Evolutionary conservation across 805 yeast genomes (phyloP), one percentile per base, ranked within the genome.

Genomic region (Suhomyces vadensis): DNA sequence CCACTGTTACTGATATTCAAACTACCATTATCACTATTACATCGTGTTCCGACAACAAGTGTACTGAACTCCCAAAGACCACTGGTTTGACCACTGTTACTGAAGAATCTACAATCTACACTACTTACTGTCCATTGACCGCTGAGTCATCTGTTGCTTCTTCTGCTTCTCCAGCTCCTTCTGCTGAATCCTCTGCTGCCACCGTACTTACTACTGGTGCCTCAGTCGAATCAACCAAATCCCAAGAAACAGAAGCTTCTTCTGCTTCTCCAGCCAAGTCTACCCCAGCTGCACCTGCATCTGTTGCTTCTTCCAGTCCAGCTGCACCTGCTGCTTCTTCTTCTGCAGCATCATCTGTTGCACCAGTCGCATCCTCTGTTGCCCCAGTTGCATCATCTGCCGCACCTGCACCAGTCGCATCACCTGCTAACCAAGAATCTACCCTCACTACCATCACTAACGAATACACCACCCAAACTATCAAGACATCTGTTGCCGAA

Each of bases 31-130:
- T 64, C 37, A 65, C 70, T 43, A 56, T 63, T 43, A 64, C 73
- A 41, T 58, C 68, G 36, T 68, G 74, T 51, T 50, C 61, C 11
- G 58, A 58, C 41, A 42, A 62, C 58, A 49, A 41, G 29, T 68
- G 74, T 44, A 11, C 42, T 5, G 40, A 37, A 14, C 48, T 43
- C 8, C 45, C 55, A 20, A 42, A 31, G 14, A 63, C 70, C 50
- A 65, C 71, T 37, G 69, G 70, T 59, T 42, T 63, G 22, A 63
- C 69, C 53, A 65, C 69, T 35, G 61, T 65, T 43, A 64, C 69
- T 44, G 58, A 58, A 39, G 50, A 55, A 33, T 53, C 53, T 38
- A 61, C 67, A 31, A 46, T 47, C 14, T 62, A 60, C 59, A 62
- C 67, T 55, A 63, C 69, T 31, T 63, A 55, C 61, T 63, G 67